Evolutionary conservation across 2,329 filamentous ascomycete species (phyloP), one percentile per base, ranked within the genome.

Genomic region (Pyricularia sp.): DNA sequence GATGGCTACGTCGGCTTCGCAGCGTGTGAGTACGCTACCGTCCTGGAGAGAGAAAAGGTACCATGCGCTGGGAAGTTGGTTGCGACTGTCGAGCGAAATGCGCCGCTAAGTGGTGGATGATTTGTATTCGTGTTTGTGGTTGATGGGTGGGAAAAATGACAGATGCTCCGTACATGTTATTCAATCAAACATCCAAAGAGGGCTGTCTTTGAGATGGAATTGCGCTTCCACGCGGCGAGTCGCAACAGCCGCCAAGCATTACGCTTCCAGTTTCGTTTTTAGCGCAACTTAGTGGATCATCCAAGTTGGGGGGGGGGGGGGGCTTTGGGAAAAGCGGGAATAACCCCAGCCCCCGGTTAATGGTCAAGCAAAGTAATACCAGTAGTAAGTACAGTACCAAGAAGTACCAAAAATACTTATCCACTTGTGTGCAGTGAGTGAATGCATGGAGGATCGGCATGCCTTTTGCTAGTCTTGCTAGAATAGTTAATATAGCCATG

Each of bases 21-120:
- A 26, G 58, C 58, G 23, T 28, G 28, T 65, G 25, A 65, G 69
- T 67, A 64, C 68, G 68, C 70, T 58, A 69, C 67, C 68, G 68
- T 36, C 61, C 17, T 9, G 67, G 64, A 59, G 50, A 33, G 42
- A 66, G 61, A 58, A 33, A 30, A 68, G 66, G 68, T 50, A 50
- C 33, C 23, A 66, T 66, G 33, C 30, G 30, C 33, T 66, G n/a
- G 25, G n/a, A 20, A 3, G 7, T 26, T 12, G 17, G 17, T 31
- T 33, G 63, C 7, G 63, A n/a, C 11, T 14, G 63, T 65, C 63
- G 63, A 65, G 26, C 26, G 9, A 61, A 25, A 61, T 26, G 25
- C n/a, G n/a, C 11, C 23, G 58, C 33, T 25, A 11, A 61, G 25
- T 61, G 58, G n/a, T 61, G 33, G 33, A 42, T 42, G 33, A 17